A percentile compares a stretch with the other conserved stretches of the same genome.
These are phyloP conservation scores for Puccinellia tenuiflora DNA, from an alignment of 176 grass and related monocot genomes.

Conservation along the genomic window DNA sequence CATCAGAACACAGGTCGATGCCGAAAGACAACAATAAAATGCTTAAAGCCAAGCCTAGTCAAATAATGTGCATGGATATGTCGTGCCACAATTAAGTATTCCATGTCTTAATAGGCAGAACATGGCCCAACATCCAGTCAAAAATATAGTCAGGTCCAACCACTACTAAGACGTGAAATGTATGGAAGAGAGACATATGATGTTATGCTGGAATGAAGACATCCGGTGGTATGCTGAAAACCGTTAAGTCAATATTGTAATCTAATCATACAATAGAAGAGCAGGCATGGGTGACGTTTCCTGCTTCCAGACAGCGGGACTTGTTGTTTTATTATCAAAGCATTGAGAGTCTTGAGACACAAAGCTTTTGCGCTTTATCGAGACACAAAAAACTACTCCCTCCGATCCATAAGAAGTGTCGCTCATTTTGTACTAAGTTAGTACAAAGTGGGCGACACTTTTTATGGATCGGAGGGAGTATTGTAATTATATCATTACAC, in stretches of 20 bases:
- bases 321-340: neutral
- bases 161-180: neutral
- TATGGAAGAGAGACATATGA: neutral
- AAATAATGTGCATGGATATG: neutral
- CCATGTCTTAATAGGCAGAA: neutral
- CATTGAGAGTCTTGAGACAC: neutral
- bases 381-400: neutral
- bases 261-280: neutral
- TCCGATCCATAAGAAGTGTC: no score
- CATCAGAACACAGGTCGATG: slow-evolving; percentile 11
- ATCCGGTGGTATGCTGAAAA: neutral
- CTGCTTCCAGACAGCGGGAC: neutral
- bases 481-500: neutral
- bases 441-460: no score
- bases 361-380: neutral
- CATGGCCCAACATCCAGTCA: slow-evolving; percentile 4
- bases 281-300: neutral
- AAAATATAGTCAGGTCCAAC: slow-evolving; percentile 12
- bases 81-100: neutral
- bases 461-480: no score
- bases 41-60: neutral
- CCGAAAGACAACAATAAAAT: neutral
- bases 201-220: neutral
- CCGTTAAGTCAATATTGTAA: neutral
- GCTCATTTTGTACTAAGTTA: no score